Evolutionary conservation across 2,329 filamentous ascomycete genomes (phyloP).

Genomic region (Grosmannia clavigera): DNA sequence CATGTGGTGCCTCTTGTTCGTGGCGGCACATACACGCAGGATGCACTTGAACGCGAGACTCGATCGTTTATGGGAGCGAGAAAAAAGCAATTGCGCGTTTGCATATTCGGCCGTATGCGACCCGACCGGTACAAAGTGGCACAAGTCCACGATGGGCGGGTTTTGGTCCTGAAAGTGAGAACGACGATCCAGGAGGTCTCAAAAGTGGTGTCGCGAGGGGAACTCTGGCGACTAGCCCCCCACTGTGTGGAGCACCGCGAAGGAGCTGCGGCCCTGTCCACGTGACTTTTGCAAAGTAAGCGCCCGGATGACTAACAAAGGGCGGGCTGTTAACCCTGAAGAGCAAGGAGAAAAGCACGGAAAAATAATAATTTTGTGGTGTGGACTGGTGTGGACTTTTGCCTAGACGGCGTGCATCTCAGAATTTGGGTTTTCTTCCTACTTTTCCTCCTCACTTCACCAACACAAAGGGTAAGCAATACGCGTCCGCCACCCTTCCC

Average conservation of each 20-base stretch:
- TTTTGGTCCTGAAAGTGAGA: neutral
- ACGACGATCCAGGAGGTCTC: neutral
- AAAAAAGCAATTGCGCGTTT: neutral
- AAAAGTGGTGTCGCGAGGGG: neutral
- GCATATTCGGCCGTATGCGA: neutral
- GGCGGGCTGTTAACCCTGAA: slow-evolving; percentile 11
- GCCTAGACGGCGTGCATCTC: slow-evolving; percentile 7
- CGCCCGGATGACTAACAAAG: slow-evolving; percentile 1
- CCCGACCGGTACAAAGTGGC: neutral
- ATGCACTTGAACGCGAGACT: neutral
- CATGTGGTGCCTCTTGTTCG: neutral
- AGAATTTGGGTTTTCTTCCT: slow-evolving; percentile 9
- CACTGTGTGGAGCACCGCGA: neutral
- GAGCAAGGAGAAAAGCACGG: neutral
- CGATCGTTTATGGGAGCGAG: neutral
- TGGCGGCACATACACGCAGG: neutral
- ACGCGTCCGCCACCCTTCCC: neutral
- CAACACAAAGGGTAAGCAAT: slow-evolving; percentile 12
- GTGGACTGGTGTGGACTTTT: slow-evolving; percentile 7
- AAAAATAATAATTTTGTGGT: slow-evolving; percentile 9
- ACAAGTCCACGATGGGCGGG: neutral
- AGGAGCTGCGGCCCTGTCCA: neutral
- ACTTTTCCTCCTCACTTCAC: slow-evolving; percentile 3
- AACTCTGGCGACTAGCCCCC: neutral
- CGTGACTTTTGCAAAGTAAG: neutral